Base-by-base conservation (phyloP, 148 eudicot genomes). In the Pharnaceum exiguum region DNA sequence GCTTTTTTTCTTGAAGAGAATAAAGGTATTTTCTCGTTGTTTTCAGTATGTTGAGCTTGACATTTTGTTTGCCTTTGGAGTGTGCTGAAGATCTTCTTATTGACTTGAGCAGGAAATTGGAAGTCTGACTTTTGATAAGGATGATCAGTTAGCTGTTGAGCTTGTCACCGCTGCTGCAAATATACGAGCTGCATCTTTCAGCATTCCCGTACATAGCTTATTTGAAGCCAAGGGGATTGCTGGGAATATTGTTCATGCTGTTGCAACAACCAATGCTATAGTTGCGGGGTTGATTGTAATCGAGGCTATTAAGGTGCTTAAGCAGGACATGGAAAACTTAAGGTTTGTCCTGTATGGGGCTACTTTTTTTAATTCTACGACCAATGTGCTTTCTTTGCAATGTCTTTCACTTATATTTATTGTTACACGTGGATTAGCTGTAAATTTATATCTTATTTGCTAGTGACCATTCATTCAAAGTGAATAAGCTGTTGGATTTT, bases 201-300 rank as follows among this genome's bases (percentile, higher is more conserved):
- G 83, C 18, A 93, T 93, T 60, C 89, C 96, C 23, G 35, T 83
- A 82, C 98, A 88, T 76, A 93, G 98, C 66, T 90, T 93, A 48
- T 93, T 93, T 67, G 98, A 85, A 81, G 96, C 98, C 36, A 93
- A 93, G 76, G 98, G 98, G 55, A 83, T 93, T 62, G 98, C 98
- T 63, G 98, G 98, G 46, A 85, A 93, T 74, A 93, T 93, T 70
- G 84, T 93, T 59, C 98, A 93, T 78, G 98, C 98, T 57, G 96
- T 93, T 75, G 98, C 98, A 44, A 93, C 96, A 37, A 93, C 98
- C 29, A 93, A 93, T 76, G 98, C 98, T 69, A 66, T 85, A 51
- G 75, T 93, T 79, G 84, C 98, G 48, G 98, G 98, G 61, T 71
- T 93, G 79, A 79, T 93, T 51, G 98, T 93, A 57, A 85, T 83